Conservation (phyloP, 345 rosid species). For the Eucalyptus melliodora region DNA sequence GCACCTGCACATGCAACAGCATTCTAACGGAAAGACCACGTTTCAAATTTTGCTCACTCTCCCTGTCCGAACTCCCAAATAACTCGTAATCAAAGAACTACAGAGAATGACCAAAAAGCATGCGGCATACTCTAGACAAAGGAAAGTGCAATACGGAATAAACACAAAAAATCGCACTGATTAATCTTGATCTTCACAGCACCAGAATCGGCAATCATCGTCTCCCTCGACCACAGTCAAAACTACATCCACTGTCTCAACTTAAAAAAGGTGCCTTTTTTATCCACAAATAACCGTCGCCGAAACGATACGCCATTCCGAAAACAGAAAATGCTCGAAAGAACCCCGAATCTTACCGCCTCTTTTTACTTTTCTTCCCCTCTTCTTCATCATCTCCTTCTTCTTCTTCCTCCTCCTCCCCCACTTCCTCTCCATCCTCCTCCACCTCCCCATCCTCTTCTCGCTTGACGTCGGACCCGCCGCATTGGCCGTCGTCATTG, state of each 20-base stretch:
- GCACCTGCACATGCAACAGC: not conserved
- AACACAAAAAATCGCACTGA: not conserved
- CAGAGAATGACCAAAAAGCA: not conserved
- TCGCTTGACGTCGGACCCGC: constrained; percentile 10
- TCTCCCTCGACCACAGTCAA: not conserved
- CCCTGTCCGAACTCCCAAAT: not conserved
- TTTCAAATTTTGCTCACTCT: not conserved
- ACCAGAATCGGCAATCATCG: not conserved
- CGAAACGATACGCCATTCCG: not conserved
- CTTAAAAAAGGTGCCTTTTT: not conserved
- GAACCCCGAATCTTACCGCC: constrained; percentile 6
- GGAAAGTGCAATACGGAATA: not conserved
- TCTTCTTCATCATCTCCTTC: constrained; percentile 11
- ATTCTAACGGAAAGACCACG: not conserved
- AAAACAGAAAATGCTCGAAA: not conserved
- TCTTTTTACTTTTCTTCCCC: not conserved
- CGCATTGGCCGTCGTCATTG: constrained; percentile 12
- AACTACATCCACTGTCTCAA: not conserved
- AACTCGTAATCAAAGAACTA: not conserved
- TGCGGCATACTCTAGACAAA: not conserved
- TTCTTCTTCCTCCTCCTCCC: constrained; percentile 7
- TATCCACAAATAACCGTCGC: not conserved
- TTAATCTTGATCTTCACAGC: not conserved
- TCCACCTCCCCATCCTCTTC: constrained; percentile 6
- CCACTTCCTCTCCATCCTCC: constrained; percentile 1